Base-by-base conservation (phyloP, 2,329 filamentous ascomycete species). In the Botrytis pseudocinerea region DNA sequence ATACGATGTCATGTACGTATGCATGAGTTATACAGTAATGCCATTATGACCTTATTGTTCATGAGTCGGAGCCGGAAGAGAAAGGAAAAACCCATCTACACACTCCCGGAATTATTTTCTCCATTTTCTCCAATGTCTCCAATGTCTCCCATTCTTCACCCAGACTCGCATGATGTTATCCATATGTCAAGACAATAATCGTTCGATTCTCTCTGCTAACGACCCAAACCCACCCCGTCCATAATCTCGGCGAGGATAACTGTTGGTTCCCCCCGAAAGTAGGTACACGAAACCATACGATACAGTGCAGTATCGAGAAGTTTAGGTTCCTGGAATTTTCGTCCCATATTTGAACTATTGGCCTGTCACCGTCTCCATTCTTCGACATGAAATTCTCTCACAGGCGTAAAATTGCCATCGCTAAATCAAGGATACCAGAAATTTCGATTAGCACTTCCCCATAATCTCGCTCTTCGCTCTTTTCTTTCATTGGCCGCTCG, bases 391-490 rank as follows among this genome's bases (percentile, higher is more conserved):
- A 28, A 54, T 42, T 40, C 38, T 59, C 54, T 32, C 54, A n/a
- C 54, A 59, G 54, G 54, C 48, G n/a, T n/a, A 54, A 54, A 54
- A 54, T 54, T 54, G 48, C 25, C 48, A 54, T 54, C 48, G 48
- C 48, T n/a, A 54, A n/a, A 42, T 62, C 60, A 25, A 62, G 60
- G 60, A 40, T 62, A n/a, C 38, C 16, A 57, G 18, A 57, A 62
- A n/a, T 62, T 40, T 42, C 22, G 60, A 25, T 40, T 42, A 63
- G 61, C 40, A 42, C 61, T 42, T 42, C 61, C 61, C 61, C 64
- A 57, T 57, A 44, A 68, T 57, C 64, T 68, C 65, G 65, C 65
- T 57, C 48, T 71, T 71, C 48, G 69, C 61, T 54, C 62, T 66
- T 38, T 70, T 59, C 38, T 61, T 20, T 46, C 22, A 71, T 71